Percentiles rank a stretch among this genome's conserved stretches.
phyloP scores from a whole-genome alignment of 2,329 filamentous ascomycete genomes.

The Cordyceps pruinosa region DNA sequence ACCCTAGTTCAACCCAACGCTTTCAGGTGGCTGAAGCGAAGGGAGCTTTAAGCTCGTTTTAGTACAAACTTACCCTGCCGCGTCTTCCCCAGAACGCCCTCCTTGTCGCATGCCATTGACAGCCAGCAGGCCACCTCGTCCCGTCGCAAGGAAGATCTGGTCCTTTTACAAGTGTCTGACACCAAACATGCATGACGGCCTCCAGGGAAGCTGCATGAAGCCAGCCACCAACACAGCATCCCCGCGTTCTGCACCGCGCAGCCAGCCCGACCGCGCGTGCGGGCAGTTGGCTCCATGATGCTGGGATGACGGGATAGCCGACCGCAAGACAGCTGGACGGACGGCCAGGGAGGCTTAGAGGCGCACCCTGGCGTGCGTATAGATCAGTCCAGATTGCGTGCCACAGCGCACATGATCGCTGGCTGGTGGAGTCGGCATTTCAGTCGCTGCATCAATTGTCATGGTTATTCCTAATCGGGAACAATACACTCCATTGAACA shows the following conservation, averaged over 20 bases:
- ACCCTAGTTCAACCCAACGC: too few species aligned
- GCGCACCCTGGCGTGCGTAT: constrained; percentile 7
- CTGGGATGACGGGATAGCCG: background rate
- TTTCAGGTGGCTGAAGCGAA: too few species aligned
- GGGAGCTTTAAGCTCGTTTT: too few species aligned
- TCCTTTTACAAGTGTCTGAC: background rate
- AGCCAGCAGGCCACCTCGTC: too few species aligned
- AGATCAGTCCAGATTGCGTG: constrained; percentile 10
- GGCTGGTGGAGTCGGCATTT: constrained; percentile 8
- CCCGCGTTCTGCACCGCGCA: background rate
- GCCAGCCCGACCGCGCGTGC: background rate
- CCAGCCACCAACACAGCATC: background rate
- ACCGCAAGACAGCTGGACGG: background rate
- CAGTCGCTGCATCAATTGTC: constrained; percentile 11
- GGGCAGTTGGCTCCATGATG: constrained; percentile 2
- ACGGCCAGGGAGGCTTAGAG: background rate
- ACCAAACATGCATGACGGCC: background rate
- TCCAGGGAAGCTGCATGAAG: background rate
- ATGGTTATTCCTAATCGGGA: constrained; percentile 13
- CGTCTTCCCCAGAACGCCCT: too few species aligned
- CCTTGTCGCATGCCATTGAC: too few species aligned
- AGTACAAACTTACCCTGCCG: too few species aligned
- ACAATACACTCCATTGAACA: constrained; percentile 2
- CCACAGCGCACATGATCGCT: constrained; percentile 10
- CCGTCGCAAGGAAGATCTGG: background rate